These are phyloP conservation scores for Calamus simplicifolius DNA, from an alignment of 176 grass and related monocot species.

Conservation along the genomic window DNA sequence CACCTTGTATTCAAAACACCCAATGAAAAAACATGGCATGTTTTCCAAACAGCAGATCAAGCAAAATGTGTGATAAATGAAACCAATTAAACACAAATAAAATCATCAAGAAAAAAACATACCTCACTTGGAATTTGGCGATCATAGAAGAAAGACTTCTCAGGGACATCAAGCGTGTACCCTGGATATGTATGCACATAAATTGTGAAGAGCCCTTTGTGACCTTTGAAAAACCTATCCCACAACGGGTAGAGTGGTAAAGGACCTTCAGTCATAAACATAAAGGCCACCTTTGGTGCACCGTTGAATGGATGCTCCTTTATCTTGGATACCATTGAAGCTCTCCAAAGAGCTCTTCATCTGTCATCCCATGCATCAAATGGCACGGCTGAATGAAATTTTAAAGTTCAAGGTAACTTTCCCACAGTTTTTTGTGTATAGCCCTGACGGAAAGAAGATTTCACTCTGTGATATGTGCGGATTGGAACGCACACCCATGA, in stretches of 20 bases:
- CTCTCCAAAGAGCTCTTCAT: conserved; percentile 2
- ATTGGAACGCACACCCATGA: no score
- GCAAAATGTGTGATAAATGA: background rate
- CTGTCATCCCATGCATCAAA: background rate
- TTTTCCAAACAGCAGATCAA: background rate
- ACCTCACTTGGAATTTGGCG: conserved; percentile 3
- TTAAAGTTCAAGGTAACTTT: no score
- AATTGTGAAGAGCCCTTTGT: background rate
- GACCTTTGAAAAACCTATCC: conserved; percentile 4
- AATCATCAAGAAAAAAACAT: background rate
- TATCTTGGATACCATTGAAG: background rate
- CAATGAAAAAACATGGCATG: background rate
- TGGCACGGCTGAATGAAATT: background rate
- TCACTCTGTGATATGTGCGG: no score
- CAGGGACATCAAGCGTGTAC: background rate
- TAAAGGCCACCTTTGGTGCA: conserved; percentile 4
- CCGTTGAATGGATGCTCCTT: background rate
- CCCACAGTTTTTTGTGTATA: no score
- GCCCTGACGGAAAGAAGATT: no score
- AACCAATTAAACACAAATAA: background rate
- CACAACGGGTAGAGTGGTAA: background rate
- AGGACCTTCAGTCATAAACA: background rate
- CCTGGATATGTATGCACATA: conserved; percentile 1
- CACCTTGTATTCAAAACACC: no score
- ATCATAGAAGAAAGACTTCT: background rate